A percentile compares a stretch with the other conserved stretches of the same genome.
Conservation (phyloP, 495 filamentous ascomycete species). For the Viridothelium virens region DNA sequence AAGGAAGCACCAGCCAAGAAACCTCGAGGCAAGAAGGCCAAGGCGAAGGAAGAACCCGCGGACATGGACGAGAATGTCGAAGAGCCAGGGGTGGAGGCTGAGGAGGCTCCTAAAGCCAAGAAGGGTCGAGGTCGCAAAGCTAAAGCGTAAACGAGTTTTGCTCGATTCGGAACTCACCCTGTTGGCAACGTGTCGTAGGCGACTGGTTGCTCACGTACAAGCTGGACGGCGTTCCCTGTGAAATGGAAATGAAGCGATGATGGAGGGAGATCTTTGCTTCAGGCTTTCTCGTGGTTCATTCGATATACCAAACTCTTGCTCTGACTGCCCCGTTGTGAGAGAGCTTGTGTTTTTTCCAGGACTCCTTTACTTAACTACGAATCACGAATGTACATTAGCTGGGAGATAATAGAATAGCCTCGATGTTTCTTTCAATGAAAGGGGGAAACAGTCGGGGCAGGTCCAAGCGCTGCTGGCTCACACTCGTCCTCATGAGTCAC, state of each 20-base stretch:
- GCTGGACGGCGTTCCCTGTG: background rate
- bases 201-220: background rate
- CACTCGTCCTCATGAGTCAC: too few relatives aligned
- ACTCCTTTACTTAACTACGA: background rate
- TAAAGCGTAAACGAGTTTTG: conserved; percentile 1
- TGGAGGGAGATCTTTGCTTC: background rate
- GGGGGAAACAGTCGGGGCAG: too few relatives aligned
- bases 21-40: conserved; percentile 23
- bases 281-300: background rate
- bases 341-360: background rate
- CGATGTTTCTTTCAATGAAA: too few relatives aligned
- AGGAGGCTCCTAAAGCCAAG: conserved; percentile 25
- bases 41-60: background rate
- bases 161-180: background rate
- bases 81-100: conserved; percentile 23
- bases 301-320: background rate
- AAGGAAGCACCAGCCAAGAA: conserved; percentile 26
- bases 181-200: background rate
- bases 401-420: too few relatives aligned
- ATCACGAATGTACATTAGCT: background rate
- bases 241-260: background rate
- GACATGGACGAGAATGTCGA: conserved; percentile 25
- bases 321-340: background rate
- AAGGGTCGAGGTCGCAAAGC: conserved; percentile 19
- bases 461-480: too few relatives aligned